Evolutionary conservation across 257 asterid species (phyloP).

Genomic region (Solanum bulbocastanum): DNA sequence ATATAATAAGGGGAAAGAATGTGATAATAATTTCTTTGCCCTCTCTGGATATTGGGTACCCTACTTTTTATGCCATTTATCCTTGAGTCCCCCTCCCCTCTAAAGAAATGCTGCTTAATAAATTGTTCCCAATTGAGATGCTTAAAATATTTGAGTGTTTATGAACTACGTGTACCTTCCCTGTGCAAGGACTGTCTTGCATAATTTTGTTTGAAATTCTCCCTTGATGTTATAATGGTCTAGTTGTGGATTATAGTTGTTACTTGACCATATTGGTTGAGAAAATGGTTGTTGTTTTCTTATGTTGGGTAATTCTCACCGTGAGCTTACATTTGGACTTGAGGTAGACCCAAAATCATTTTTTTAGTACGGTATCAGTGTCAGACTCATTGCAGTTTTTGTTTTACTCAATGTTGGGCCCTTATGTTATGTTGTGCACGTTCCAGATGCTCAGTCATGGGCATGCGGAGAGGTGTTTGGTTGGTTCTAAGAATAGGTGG

Average conservation of each 20-base stretch:
- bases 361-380: background rate
- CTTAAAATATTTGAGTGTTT: background rate
- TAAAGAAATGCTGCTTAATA: background rate
- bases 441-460: background rate
- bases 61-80: background rate
- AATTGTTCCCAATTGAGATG: background rate
- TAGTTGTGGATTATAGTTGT: background rate
- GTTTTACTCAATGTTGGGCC: background rate
- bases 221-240: background rate
- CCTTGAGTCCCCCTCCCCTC: background rate
- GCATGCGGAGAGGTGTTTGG: background rate
- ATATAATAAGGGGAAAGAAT: background rate
- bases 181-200: background rate
- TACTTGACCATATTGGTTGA: background rate
- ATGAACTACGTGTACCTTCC: background rate
- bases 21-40: background rate
- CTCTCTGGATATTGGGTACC: background rate
- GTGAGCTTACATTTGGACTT: background rate
- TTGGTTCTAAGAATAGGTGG: background rate
- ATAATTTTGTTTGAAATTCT: background rate
- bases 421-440: background rate
- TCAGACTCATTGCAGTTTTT: background rate
- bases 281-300: background rate
- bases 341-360: background rate
- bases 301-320: background rate